These are phyloP conservation scores for Parastagonospora nodorum DNA, from an alignment of 2,329 filamentous ascomycete species.

Conservation along the genomic window DNA sequence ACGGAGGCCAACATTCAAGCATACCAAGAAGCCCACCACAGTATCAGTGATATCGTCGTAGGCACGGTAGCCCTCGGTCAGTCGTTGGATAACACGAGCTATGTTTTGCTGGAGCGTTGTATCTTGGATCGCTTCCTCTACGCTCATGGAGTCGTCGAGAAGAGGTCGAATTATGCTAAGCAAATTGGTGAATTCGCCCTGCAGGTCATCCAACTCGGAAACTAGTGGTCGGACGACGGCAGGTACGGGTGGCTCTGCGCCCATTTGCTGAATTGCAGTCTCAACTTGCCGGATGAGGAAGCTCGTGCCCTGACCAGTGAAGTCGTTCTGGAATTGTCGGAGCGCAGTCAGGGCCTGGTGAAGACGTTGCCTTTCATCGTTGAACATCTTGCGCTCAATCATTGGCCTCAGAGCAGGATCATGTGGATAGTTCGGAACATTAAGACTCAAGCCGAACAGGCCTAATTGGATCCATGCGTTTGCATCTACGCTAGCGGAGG, in stretches of 20 bases:
- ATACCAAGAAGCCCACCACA: constrained; percentile 77
- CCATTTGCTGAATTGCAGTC: constrained; percentile 66
- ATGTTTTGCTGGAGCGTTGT: constrained; percentile 60
- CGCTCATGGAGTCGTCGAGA: constrained; percentile 25
- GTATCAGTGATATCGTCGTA: constrained; percentile 87
- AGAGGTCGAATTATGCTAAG: constrained; percentile 51
- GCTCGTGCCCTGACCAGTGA: constrained; percentile 71
- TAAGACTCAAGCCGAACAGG: constrained; percentile 74
- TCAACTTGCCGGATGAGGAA: constrained; percentile 68
- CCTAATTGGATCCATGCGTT: constrained; percentile 76
- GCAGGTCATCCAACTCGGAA: constrained; percentile 72
- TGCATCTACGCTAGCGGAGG: constrained; percentile 34
- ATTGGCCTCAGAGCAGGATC: constrained; percentile 71
- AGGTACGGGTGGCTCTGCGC: constrained; percentile 67
- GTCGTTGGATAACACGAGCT: constrained; percentile 70
- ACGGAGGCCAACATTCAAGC: constrained; percentile 75
- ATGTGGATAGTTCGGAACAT: constrained; percentile 83
- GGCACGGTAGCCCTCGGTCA: constrained; percentile 71
- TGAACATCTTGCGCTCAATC: constrained; percentile 67
- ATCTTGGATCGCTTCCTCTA: constrained; percentile 33
- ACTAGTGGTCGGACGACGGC: constrained; percentile 72
- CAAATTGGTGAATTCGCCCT: constrained; percentile 82
- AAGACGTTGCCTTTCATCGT: constrained; percentile 62
- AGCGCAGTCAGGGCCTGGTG: constrained; percentile 64
- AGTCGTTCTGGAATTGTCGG: constrained; percentile 66